A percentile compares a stretch with the other conserved stretches of the same genome.
phyloP scores from a whole-genome alignment of 202 grass and related monocot species.

The Carex arenaria region DNA sequence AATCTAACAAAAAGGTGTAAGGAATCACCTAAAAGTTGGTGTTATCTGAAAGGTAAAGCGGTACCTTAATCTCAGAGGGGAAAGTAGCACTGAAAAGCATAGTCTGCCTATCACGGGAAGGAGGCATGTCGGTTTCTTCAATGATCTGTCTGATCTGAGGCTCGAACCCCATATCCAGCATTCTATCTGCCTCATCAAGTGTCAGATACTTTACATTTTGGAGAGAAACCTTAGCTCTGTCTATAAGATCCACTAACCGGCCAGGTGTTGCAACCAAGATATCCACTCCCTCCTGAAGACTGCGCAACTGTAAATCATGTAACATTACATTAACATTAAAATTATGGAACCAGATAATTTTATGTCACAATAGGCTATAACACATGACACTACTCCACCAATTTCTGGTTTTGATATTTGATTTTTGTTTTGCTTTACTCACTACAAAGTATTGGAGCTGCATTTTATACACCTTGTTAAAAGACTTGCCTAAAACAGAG shows the following conservation, averaged over 20 bases:
- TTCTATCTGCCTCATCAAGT: constrained; percentile 83
- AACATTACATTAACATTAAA: neutral
- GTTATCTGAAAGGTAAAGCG: neutral
- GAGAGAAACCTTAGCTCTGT: constrained; percentile 60
- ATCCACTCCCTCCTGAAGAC: constrained; percentile 50
- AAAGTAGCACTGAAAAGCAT: constrained; percentile 97
- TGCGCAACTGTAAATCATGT: constrained; percentile 43
- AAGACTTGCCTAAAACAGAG: neutral
- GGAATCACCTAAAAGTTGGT: neutral
- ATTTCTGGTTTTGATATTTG: neutral
- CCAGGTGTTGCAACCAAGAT: constrained; percentile 88
- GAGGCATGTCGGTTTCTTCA: constrained; percentile 67
- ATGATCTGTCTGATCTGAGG: constrained; percentile 74
- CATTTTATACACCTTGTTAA: neutral
- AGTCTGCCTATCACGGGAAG: constrained; percentile 51
- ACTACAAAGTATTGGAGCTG: neutral
- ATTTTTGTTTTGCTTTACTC: neutral
- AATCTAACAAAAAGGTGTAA: neutral
- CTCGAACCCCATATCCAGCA: constrained; percentile 97
- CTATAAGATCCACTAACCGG: constrained; percentile 59
- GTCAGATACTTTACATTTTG: constrained; percentile 58
- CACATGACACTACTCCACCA: neutral
- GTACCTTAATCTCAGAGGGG: constrained; percentile 70
- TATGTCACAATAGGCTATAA: neutral
- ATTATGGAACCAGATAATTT: neutral